Percentiles rank a stretch among this genome's conserved stretches.
phyloP scores from a whole-genome alignment of 192 early-diverging fungal genomes.

The Linnemannia elongata region DNA sequence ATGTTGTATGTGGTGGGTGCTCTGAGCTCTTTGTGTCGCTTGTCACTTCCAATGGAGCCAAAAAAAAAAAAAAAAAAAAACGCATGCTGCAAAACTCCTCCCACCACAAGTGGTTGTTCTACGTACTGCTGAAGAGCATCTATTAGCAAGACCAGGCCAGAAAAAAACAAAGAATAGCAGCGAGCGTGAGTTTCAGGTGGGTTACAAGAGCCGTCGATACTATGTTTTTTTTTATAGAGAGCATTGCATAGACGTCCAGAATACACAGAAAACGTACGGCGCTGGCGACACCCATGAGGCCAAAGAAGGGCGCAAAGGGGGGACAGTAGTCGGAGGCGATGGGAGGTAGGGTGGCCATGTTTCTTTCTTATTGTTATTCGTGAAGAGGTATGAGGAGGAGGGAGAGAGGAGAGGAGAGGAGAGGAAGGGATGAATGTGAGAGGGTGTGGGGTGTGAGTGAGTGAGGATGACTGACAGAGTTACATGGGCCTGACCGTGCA shows the following conservation, averaged over 20 bases:
- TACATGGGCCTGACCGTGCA: conserved; percentile 4
- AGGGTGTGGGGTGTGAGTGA: not conserved
- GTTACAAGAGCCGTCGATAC: too few species aligned
- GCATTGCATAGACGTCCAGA: too few species aligned
- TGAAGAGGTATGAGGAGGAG: not conserved
- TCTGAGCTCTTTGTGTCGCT: not conserved
- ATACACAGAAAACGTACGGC: conserved; percentile 69
- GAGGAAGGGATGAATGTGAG: not conserved
- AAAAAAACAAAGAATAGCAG: not conserved
- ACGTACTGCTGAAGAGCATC: conserved; percentile 83
- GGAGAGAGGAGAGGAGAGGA: not conserved
- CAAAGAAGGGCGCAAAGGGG: conserved; percentile 95
- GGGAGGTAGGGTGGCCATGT: conserved; percentile 45
- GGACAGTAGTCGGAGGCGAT: conserved; percentile 71
- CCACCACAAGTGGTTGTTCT: not conserved
- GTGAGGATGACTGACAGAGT: not conserved
- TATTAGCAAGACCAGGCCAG: conserved; percentile 15
- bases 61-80: not conserved
- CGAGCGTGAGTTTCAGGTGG: not conserved
- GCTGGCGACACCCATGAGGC: conserved; percentile 88
- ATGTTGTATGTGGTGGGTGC: not conserved
- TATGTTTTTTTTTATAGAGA: too few species aligned
- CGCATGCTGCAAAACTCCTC: not conserved
- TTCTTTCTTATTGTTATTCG: not conserved
- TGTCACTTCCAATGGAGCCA: not conserved